These are phyloP conservation scores for Russula virescens DNA, from an alignment of 768 basidiomycete species.

Conservation along the genomic window DNA sequence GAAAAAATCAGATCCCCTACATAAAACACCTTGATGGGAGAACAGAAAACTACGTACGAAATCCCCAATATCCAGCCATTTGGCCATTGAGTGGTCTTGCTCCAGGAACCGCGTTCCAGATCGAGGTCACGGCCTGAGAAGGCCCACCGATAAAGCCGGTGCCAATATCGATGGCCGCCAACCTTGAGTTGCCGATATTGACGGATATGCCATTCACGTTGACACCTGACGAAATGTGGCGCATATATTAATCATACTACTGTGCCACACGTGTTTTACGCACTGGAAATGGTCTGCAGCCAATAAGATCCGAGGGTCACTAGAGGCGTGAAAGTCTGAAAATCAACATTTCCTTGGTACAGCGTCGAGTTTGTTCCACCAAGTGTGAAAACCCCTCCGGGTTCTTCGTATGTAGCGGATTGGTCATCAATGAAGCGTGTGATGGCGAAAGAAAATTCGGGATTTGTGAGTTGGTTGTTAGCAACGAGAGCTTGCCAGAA, in stretches of 20 bases:
- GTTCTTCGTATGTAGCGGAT: constrained; percentile 33
- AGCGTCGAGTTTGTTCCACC: constrained; percentile 58
- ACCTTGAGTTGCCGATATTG: constrained; percentile 37
- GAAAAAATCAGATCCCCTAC: background rate
- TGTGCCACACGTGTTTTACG: constrained; percentile 22
- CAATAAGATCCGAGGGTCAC: constrained; percentile 45
- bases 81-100: constrained; percentile 40
- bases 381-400: constrained; percentile 68
- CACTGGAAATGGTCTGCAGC: constrained; percentile 51
- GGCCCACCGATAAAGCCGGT: constrained; percentile 93
- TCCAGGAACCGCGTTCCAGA: constrained; percentile 65
- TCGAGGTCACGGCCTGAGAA: constrained; percentile 43
- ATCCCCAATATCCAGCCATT: constrained; percentile 68
- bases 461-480: constrained; percentile 38
- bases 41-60: constrained; percentile 56
- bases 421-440: constrained; percentile 42
- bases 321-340: constrained; percentile 41
- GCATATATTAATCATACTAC: background rate
- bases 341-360: constrained; percentile 67
- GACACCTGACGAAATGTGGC: constrained; percentile 37
- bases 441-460: constrained; percentile 63
- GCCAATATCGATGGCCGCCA: constrained; percentile 89
- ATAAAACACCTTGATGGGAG: too few species aligned
- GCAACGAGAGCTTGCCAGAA: constrained; percentile 59
- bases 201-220: constrained; percentile 54